A percentile compares a stretch with the other conserved stretches of the same genome.
These are phyloP conservation scores for Chaetomium olivaceum DNA, from an alignment of 2,329 filamentous ascomycete species.

Conservation along the genomic window DNA sequence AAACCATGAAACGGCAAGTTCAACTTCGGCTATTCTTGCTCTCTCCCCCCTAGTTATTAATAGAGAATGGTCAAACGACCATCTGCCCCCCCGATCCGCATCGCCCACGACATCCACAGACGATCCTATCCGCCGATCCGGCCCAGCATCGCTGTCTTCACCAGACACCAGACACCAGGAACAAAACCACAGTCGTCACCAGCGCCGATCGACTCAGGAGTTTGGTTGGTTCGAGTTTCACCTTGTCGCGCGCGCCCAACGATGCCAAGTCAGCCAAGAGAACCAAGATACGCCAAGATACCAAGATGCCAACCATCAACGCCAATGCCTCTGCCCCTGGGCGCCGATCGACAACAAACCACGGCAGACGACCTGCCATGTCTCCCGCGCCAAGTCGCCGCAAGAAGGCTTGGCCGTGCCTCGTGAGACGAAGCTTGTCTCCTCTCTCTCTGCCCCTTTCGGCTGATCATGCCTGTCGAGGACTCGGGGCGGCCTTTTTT, in stretches of 20 bases:
- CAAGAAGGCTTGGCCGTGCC: background rate
- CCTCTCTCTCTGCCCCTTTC: background rate
- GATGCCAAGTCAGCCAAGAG: background rate
- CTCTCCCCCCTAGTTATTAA: background rate
- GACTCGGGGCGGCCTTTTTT: background rate
- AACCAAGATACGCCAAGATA: background rate
- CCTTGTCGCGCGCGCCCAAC: background rate
- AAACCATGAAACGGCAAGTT: background rate
- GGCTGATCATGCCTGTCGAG: background rate
- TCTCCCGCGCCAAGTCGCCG: background rate
- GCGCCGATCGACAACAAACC: background rate
- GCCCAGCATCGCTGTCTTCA: background rate
- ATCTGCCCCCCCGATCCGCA: background rate
- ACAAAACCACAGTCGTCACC: background rate
- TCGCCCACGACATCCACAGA: background rate
- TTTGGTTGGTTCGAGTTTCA: background rate
- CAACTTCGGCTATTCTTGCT: background rate
- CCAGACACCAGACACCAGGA: background rate
- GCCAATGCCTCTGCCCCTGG: background rate
- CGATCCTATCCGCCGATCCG: background rate
- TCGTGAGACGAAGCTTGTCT: background rate
- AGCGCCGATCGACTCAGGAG: background rate
- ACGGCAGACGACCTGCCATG: background rate
- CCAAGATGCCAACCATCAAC: background rate
- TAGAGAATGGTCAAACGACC: background rate